Base-by-base conservation (phyloP, 1,284 basidiomycete genomes). In the Ceratobasidium sp. region DNA sequence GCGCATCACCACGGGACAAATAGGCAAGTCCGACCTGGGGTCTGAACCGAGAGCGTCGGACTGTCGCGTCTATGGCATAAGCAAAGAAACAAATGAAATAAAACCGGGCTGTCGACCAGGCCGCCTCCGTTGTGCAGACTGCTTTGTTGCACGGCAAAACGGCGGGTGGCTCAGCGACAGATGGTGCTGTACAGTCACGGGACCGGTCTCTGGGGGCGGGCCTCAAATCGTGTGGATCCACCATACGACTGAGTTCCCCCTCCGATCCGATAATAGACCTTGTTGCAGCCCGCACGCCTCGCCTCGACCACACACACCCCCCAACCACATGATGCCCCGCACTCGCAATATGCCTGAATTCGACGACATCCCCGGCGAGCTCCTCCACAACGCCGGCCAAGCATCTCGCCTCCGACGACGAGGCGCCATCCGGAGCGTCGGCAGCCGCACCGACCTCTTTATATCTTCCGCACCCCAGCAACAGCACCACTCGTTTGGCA, bases 321-420 rank as follows among this genome's bases (percentile, higher is more conserved):
- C 34, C 36, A 41, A 18, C 34, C 43, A 2, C 34, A 50, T 34
- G 61, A 65, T 48, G 61, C 61, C 61, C n/a, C 64, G 48, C 16
- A 36, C 45, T 21, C 61, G 48, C 45, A 48, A 64, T 34, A 50
- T 67, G 30, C 64, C 48, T 23, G 64, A 67, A 12, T 55, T 67
- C 21, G 64, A 67, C 50, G 64, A 67, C 21, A 41, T 55, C 36
- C 50, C 64, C 8, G 21, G 50, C 48, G 64, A 67, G 45, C 50
- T 67, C n/a, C 32, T 67, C 4, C 64, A 67, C n/a, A 67, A 67
- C 45, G 64, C 64, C 26, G 64, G 50, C 36, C 64, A 67, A 14
- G 64, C 64, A 1, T 67, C 64, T 10, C 64, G 64, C 32, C 64
- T 67, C 36, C 64, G 64, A 16, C 64, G 64, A 6, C 64, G 64